phyloP scores from a whole-genome alignment of 306 rosid genomes.

The Hippophae gyantsensis region DNA sequence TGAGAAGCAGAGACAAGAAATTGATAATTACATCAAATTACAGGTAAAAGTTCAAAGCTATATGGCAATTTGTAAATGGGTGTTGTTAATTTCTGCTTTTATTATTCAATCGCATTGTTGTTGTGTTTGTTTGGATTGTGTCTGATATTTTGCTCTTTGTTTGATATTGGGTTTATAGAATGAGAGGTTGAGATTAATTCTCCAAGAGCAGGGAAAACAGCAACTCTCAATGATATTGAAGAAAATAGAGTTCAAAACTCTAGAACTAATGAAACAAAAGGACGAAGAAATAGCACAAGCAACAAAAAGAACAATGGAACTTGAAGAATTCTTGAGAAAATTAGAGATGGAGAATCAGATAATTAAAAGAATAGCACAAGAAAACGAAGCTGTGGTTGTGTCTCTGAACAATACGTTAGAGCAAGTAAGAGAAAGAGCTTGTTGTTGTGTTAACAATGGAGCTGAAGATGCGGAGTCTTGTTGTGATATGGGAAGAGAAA shows the following conservation, averaged over 20 bases:
- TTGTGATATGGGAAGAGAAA: constrained; percentile 22
- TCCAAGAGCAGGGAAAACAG: constrained; percentile 46
- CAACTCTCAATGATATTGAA: constrained; percentile 26
- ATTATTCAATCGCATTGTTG: neutral
- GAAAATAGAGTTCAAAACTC: constrained; percentile 28
- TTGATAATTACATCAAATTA: constrained; percentile 36
- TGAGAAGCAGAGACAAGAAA: constrained; percentile 40
- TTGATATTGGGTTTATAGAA: constrained; percentile 27
- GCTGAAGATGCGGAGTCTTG: constrained; percentile 53
- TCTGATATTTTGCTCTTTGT: neutral
- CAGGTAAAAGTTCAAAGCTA: constrained; percentile 31
- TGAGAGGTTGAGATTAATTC: constrained; percentile 34
- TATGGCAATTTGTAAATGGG: too few species aligned
- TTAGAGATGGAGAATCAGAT: constrained; percentile 53
- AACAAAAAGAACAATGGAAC: constrained; percentile 30
- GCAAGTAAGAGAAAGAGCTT: constrained; percentile 36
- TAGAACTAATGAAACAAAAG: constrained; percentile 26
- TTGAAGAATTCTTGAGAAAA: constrained; percentile 35
- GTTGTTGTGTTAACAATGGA: constrained; percentile 12
- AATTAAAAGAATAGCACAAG: constrained; percentile 48
- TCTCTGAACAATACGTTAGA: constrained; percentile 41
- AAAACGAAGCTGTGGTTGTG: constrained; percentile 46
- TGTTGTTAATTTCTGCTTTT: neutral
- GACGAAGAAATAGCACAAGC: constrained; percentile 50
- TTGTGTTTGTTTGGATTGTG: neutral